Evolutionary conservation across 345 rosid genomes (phyloP).

Genomic region (Aurinia saxatilis): DNA sequence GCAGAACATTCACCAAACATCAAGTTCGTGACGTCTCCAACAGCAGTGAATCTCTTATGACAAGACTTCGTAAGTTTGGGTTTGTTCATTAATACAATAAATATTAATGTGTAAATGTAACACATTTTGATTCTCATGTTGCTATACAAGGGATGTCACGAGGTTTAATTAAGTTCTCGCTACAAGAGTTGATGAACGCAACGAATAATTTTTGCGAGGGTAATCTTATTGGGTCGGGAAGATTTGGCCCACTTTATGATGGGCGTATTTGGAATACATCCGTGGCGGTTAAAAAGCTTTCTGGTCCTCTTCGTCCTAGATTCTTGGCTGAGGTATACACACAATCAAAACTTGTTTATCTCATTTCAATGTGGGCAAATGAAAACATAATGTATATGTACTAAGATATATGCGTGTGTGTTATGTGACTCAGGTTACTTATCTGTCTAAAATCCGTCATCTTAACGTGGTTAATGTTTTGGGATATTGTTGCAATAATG

Average conservation of each 20-base stretch:
- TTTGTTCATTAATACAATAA: not conserved
- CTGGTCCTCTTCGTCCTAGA: constrained; percentile 31
- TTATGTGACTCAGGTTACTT: constrained; percentile 34
- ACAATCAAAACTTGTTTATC: not conserved
- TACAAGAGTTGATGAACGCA: constrained; percentile 54
- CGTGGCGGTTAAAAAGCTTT: constrained; percentile 50
- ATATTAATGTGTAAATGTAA: not conserved
- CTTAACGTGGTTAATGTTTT: constrained; percentile 51
- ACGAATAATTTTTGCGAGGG: constrained; percentile 43
- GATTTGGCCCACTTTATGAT: constrained; percentile 44
- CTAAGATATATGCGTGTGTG: not conserved
- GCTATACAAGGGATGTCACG: constrained; percentile 7
- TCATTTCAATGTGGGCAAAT: not conserved
- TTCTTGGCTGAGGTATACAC: constrained; percentile 50
- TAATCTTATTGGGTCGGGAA: constrained; percentile 49
- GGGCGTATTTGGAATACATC: constrained; percentile 42
- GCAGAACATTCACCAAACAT: not conserved
- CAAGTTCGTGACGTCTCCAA: not conserved
- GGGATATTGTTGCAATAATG: constrained; percentile 52
- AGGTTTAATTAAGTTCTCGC: constrained; percentile 35
- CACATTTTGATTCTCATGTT: not conserved
- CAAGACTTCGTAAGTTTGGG: not conserved
- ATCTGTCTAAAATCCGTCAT: constrained; percentile 51
- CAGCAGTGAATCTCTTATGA: not conserved
- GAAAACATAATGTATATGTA: not conserved